A percentile compares a stretch with the other conserved stretches of the same genome.
phyloP scores from a whole-genome alignment of 2,329 filamentous ascomycete genomes.

The Knoxdaviesia proteae region DNA sequence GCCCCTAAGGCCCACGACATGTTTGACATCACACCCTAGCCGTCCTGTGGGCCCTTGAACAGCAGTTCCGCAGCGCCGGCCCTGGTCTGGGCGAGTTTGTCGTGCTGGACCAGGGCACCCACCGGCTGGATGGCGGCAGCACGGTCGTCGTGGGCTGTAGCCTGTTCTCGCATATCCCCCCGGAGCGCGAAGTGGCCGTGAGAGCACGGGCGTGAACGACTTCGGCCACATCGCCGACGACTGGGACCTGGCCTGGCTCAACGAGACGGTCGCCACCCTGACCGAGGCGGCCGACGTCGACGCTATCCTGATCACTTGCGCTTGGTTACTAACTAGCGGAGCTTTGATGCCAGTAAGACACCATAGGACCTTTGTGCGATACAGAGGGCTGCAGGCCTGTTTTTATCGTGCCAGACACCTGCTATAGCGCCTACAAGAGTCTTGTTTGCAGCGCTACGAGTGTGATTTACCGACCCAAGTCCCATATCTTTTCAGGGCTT shows the following conservation, averaged over 20 bases:
- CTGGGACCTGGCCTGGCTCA: conserved; percentile 23
- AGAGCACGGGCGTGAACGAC: conserved; percentile 22
- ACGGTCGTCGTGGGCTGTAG: conserved; percentile 16
- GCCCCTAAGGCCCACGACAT: conserved; percentile 23
- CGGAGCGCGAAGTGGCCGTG: conserved; percentile 15
- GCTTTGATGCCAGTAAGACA: too few relatives aligned
- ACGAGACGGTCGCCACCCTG: conserved; percentile 11
- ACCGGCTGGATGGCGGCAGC: conserved; percentile 7
- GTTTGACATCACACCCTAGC: conserved; percentile 22
- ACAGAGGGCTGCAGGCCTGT: too few relatives aligned
- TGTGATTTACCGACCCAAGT: too few relatives aligned
- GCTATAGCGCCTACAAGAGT: too few relatives aligned
- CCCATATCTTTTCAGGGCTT: too few relatives aligned
- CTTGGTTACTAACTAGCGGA: too few relatives aligned
- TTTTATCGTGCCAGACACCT: too few relatives aligned
- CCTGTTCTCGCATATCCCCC: conserved; percentile 25
- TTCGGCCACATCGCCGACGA: conserved; percentile 22
- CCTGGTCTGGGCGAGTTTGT: conserved; percentile 16
- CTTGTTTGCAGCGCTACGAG: too few relatives aligned
- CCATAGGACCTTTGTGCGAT: too few relatives aligned
- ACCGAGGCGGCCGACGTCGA: too few relatives aligned
- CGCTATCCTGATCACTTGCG: too few relatives aligned
- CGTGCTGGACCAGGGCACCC: conserved; percentile 14
- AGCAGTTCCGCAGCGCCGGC: conserved; percentile 8
- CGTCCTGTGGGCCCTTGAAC: conserved; percentile 13